Conservation (phyloP, 352 stramenopile species). For the Albugo candida region DNA sequence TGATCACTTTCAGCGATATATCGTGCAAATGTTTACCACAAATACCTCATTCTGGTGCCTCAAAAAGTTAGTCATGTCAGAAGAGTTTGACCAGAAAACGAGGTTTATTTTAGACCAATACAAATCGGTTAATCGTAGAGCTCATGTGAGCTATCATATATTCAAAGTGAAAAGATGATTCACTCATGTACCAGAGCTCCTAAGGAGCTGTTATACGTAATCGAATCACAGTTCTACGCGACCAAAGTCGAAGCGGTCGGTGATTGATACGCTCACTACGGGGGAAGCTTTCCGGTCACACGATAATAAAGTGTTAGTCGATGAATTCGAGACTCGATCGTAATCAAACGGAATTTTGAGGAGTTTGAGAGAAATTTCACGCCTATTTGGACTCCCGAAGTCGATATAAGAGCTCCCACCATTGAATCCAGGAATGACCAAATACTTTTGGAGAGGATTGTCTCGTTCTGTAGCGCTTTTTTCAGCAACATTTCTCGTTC, state of each 20-base stretch:
- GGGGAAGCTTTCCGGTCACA: slow-evolving; percentile 95
- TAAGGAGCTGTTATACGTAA: background rate
- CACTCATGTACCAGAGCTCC: no score
- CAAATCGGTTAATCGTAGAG: no score
- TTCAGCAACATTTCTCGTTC: slow-evolving; percentile 39
- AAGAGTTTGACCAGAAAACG: no score
- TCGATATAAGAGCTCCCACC: slow-evolving; percentile 21
- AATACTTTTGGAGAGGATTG: slow-evolving; percentile 35
- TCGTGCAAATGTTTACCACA: slow-evolving; percentile 24
- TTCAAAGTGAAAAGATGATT: no score
- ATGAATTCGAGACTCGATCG: slow-evolving; percentile 99
- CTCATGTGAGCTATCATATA: no score
- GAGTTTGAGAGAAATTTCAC: slow-evolving; percentile 8
- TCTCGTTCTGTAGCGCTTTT: slow-evolving; percentile 31
- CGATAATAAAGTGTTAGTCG: slow-evolving; percentile 97
- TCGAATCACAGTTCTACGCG: slow-evolving; percentile 72
- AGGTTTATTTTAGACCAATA: no score
- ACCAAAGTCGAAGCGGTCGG: slow-evolving; percentile 97
- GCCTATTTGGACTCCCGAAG: slow-evolving; percentile 43
- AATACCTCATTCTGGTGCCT: slow-evolving; percentile 24
- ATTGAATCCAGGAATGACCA: slow-evolving; percentile 55
- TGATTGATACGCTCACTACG: slow-evolving; percentile 99
- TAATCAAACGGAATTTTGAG: slow-evolving; percentile 99
- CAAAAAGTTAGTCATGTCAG: slow-evolving; percentile 12
- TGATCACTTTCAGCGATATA: slow-evolving; percentile 53